phyloP scores from a whole-genome alignment of 2,329 filamentous ascomycete species.

The Periconia digitata region DNA sequence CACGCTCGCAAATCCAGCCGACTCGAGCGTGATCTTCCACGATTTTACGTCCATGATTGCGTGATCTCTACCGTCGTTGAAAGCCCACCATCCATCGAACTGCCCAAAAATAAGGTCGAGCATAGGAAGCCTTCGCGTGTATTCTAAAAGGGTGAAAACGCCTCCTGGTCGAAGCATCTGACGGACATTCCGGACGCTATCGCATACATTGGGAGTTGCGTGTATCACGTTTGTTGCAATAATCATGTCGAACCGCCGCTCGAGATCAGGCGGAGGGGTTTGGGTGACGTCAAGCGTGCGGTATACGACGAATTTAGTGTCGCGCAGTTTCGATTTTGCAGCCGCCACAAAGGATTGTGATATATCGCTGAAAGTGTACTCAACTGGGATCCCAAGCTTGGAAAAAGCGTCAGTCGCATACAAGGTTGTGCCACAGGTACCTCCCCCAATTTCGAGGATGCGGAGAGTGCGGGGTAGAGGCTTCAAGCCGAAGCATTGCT shows the following conservation, averaged over 20 bases:
- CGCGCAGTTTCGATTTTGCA: background rate
- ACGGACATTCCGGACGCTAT: no score
- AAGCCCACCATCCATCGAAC: constrained; percentile 44
- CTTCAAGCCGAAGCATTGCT: background rate
- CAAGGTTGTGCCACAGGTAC: background rate
- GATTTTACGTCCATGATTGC: constrained; percentile 8
- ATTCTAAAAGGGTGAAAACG: no score
- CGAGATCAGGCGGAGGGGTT: background rate
- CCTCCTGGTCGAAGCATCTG: no score
- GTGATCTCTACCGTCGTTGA: constrained; percentile 33
- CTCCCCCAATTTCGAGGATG: background rate
- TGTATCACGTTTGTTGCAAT: background rate
- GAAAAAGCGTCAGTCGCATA: background rate
- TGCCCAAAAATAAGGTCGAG: constrained; percentile 40
- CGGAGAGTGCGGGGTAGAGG: background rate
- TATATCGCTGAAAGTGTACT: background rate
- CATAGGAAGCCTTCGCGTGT: background rate
- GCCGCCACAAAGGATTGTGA: background rate
- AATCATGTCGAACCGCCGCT: background rate
- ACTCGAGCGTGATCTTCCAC: background rate
- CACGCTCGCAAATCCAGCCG: background rate
- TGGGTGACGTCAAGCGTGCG: background rate
- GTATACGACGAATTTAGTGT: background rate
- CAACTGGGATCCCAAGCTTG: background rate
- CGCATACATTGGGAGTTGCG: no score